These are phyloP conservation scores for Digitaria exilis DNA, from an alignment of 202 grass and related monocot species.

Conservation along the genomic window DNA sequence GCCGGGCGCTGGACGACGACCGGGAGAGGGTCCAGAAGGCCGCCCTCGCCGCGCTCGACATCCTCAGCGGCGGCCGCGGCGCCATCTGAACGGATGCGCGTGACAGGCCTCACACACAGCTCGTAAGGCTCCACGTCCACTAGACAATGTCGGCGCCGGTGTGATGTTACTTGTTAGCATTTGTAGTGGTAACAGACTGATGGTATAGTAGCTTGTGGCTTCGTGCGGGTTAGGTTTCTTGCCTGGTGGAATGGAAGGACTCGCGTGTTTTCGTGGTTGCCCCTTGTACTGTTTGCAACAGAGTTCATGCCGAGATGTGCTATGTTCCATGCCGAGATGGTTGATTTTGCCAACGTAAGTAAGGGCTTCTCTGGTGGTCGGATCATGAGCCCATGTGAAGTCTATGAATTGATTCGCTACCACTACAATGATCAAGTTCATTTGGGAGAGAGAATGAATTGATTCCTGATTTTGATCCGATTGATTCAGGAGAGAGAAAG, in stretches of 20 bases:
- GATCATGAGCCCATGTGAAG: too few relatives aligned
- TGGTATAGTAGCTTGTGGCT: background rate
- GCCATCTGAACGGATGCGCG: background rate
- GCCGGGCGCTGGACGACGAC: constrained; percentile 60
- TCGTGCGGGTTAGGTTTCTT: background rate
- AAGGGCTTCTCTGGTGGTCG: too few relatives aligned
- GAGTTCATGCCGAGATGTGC: too few relatives aligned
- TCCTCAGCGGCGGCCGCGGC: constrained; percentile 48
- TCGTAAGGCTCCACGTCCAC: background rate
- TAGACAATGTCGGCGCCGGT: background rate
- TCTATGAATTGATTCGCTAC: too few relatives aligned
- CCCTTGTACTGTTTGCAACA: background rate
- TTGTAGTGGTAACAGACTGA: background rate
- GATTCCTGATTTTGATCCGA: too few relatives aligned
- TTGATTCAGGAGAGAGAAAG: too few relatives aligned
- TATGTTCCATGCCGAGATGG: too few relatives aligned
- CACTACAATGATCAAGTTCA: too few relatives aligned
- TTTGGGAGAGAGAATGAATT: too few relatives aligned
- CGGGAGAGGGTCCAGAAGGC: constrained; percentile 75
- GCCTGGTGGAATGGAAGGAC: background rate
- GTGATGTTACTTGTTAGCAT: background rate
- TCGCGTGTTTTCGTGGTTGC: background rate
- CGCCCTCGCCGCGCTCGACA: constrained; percentile 72
- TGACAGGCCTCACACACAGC: background rate
- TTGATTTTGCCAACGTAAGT: too few relatives aligned